Conservation (phyloP, 352 stramenopile genomes). For the Phytopythium oedochilum region DNA sequence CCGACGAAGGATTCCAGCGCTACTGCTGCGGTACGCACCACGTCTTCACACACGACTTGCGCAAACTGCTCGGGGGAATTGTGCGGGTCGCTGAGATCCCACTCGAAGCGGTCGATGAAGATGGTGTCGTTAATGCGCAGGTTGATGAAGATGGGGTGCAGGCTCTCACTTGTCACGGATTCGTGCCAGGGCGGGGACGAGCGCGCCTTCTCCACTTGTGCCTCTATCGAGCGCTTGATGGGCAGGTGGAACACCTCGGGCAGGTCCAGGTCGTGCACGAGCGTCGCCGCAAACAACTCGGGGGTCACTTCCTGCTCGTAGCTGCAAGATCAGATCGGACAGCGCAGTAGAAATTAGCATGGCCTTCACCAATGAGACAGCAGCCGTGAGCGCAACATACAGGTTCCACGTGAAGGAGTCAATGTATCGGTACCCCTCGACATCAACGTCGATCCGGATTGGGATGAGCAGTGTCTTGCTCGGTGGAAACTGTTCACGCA, state of each 20-base stretch:
- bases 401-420: slow-evolving; percentile 80
- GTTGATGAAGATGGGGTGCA: slow-evolving; percentile 81
- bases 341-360: slow-evolving; percentile 2
- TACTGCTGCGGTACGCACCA: too few species aligned
- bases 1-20: too few species aligned
- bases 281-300: slow-evolving; percentile 62
- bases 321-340: slow-evolving; percentile 11
- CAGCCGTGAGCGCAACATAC: slow-evolving; percentile 17
- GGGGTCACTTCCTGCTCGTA: slow-evolving; percentile 73
- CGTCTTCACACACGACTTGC: slow-evolving; percentile 55
- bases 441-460: slow-evolving; percentile 70
- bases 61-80: slow-evolving; percentile 76
- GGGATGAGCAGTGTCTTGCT: slow-evolving; percentile 51
- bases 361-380: not conserved
- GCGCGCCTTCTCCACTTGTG: slow-evolving; percentile 65
- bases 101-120: slow-evolving; percentile 81
- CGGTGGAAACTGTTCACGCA: slow-evolving; percentile 32
- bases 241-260: slow-evolving; percentile 70
- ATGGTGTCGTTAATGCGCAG: slow-evolving; percentile 78
- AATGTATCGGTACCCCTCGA: slow-evolving; percentile 80
- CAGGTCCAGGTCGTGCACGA: slow-evolving; percentile 68
- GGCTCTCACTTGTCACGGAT: slow-evolving; percentile 45
- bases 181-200: slow-evolving; percentile 50
- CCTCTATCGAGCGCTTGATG: slow-evolving; percentile 55
- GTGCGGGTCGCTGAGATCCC: slow-evolving; percentile 57